Percentiles rank a stretch among this genome's conserved stretches.
Conservation (phyloP, 225 moss, liverwort and hornwort species). For the Lunularia cruciata region DNA sequence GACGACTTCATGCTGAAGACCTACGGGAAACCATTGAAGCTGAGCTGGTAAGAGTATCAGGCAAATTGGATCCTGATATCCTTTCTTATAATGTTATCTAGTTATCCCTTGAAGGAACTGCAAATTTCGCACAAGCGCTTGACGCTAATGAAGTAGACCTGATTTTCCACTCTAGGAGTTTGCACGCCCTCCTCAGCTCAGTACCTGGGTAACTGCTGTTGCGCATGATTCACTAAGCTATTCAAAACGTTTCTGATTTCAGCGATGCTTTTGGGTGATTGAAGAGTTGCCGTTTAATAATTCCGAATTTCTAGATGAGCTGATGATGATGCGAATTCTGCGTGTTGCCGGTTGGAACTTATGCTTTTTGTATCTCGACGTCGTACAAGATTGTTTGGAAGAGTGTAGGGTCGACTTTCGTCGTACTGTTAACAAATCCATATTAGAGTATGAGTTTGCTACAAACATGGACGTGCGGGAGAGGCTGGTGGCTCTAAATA, state of each 20-base stretch:
- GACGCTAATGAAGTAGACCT: too few relatives aligned
- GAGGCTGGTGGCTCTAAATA: conserved; percentile 49
- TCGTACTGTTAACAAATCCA: conserved; percentile 51
- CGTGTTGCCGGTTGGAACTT: conserved; percentile 46
- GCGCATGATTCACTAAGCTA: not conserved
- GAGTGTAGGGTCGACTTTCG: conserved; percentile 48
- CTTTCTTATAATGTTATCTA: too few relatives aligned
- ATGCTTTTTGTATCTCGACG: conserved; percentile 33
- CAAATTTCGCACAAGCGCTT: too few relatives aligned
- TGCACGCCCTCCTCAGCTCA: not conserved
- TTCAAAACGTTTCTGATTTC: too few relatives aligned
- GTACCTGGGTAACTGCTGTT: not conserved
- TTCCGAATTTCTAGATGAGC: conserved; percentile 42
- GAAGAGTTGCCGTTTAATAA: conserved; percentile 58
- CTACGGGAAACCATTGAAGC: conserved; percentile 51
- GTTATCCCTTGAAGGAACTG: too few relatives aligned
- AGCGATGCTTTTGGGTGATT: conserved; percentile 59
- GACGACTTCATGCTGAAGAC: conserved; percentile 51
- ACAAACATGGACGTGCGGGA: conserved; percentile 34
- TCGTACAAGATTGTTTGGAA: conserved; percentile 27
- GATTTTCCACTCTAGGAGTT: too few relatives aligned
- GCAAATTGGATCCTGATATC: not conserved
- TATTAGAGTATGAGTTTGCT: conserved; percentile 51
- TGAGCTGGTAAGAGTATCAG: conserved; percentile 39
- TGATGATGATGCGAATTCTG: conserved; percentile 38